phyloP scores from a whole-genome alignment of 345 rosid genomes.

The Corchorus capsularis region DNA sequence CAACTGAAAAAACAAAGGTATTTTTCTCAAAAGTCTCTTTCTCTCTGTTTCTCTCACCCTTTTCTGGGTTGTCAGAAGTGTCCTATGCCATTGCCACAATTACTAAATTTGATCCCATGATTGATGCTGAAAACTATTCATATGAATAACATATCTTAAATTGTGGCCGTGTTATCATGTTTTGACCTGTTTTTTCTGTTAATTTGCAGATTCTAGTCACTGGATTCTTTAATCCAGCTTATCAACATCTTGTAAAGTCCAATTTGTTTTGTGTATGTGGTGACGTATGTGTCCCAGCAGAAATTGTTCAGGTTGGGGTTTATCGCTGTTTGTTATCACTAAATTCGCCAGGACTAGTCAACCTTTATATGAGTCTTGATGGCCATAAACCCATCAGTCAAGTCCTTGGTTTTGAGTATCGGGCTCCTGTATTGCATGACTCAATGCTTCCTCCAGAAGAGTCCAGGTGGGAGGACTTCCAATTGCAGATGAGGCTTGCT shows the following conservation, averaged over 20 bases:
- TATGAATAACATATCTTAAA: neutral
- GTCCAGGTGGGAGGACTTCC: slow-evolving; percentile 69
- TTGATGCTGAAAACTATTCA: slow-evolving; percentile 1
- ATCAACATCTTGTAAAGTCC: slow-evolving; percentile 55
- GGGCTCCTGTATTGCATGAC: slow-evolving; percentile 39
- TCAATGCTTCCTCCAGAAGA: slow-evolving; percentile 39
- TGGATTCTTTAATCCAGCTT: slow-evolving; percentile 65
- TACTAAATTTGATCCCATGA: neutral
- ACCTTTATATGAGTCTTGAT: slow-evolving; percentile 73
- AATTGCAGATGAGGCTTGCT: slow-evolving; percentile 75
- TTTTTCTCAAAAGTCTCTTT: slow-evolving; percentile 1
- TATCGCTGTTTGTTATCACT: slow-evolving; percentile 78
- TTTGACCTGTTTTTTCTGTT: neutral
- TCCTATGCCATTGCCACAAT: neutral
- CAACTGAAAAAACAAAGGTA: slow-evolving; percentile 88
- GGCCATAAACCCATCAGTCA: slow-evolving; percentile 83
- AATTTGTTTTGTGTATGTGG: slow-evolving; percentile 76
- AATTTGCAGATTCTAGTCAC: slow-evolving; percentile 65
- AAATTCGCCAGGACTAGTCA: slow-evolving; percentile 65
- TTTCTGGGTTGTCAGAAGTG: neutral
- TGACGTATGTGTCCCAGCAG: slow-evolving; percentile 55
- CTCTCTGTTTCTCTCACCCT: slow-evolving; percentile 6
- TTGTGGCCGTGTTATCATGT: neutral
- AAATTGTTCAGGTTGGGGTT: slow-evolving; percentile 74
- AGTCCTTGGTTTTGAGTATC: slow-evolving; percentile 71